phyloP scores from a whole-genome alignment of 306 rosid genomes.

The Lotus japonicus region DNA sequence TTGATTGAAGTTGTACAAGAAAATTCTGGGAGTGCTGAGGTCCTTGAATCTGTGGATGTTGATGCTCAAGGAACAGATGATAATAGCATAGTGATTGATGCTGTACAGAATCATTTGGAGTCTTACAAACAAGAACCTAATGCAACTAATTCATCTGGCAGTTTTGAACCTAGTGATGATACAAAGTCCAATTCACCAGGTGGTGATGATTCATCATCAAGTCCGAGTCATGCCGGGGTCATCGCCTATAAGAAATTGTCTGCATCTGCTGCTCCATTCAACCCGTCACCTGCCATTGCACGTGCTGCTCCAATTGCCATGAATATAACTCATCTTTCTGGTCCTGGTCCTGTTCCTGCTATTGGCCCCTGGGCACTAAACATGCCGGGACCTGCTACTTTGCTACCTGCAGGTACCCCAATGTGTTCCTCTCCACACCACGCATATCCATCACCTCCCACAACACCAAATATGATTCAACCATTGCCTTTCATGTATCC shows the following conservation, averaged over 20 bases:
- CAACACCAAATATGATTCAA: conserved; percentile 89
- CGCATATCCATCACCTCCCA: conserved; percentile 82
- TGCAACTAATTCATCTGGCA: conserved; percentile 37
- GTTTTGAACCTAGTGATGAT: conserved; percentile 42
- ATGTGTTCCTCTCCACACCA: conserved; percentile 92
- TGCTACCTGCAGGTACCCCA: conserved; percentile 52
- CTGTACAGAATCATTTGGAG: conserved; percentile 27
- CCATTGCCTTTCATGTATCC: conserved; percentile 82
- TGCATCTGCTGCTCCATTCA: conserved; percentile 96
- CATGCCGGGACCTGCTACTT: conserved; percentile 65
- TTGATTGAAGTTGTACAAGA: conserved; percentile 29
- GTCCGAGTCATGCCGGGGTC: conserved; percentile 42
- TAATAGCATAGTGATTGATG: conserved; percentile 26
- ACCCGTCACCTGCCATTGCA: conserved; percentile 64
- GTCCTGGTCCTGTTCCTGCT: conserved; percentile 50
- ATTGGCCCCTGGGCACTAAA: conserved; percentile 82
- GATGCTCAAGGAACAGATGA: conserved; percentile 43
- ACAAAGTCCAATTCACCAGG: conserved; percentile 32
- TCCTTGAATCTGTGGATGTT: conserved; percentile 28
- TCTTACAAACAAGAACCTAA: conserved; percentile 34
- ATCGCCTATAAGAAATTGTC: conserved; percentile 65
- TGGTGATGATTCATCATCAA: conserved; percentile 42
- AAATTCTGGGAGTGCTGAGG: conserved; percentile 35
- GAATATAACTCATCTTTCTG: conserved; percentile 65
- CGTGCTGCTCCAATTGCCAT: conserved; percentile 67